Evolutionary conservation across 345 rosid species (phyloP).

Genomic region (Noccaea bulbosa): DNA sequence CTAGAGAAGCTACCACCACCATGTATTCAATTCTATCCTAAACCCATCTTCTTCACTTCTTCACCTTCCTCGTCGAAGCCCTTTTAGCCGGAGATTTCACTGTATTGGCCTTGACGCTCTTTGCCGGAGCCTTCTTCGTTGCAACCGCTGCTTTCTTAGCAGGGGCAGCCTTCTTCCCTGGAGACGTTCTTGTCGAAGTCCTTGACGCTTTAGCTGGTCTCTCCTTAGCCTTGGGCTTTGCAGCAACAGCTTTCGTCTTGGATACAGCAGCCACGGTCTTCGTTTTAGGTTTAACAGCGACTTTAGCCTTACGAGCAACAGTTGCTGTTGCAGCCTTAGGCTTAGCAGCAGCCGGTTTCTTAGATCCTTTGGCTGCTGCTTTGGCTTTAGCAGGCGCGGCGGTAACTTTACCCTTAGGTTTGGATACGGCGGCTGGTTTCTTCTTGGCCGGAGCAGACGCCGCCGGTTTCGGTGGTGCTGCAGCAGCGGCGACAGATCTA

Average conservation of each 20-base stretch:
- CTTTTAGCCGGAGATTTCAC: slow-evolving; percentile 68
- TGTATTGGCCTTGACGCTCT: slow-evolving; percentile 54
- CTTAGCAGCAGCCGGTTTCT: slow-evolving; percentile 25
- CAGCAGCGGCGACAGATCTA: slow-evolving; percentile 21
- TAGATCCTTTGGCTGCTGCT: slow-evolving; percentile 32
- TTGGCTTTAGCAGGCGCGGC: slow-evolving; percentile 44
- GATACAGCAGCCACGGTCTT: slow-evolving; percentile 38
- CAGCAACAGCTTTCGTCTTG: slow-evolving; percentile 50
- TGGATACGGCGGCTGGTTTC: slow-evolving; percentile 31
- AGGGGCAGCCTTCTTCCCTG: slow-evolving; percentile 59
- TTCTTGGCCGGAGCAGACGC: slow-evolving; percentile 41
- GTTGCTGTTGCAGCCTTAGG: background rate
- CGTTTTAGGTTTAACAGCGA: slow-evolving; percentile 40
- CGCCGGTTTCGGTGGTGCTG: slow-evolving; percentile 21
- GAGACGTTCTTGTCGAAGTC: slow-evolving; percentile 66
- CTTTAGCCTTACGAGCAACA: slow-evolving; percentile 32
- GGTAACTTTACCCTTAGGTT: slow-evolving; percentile 43
- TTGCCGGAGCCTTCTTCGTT: slow-evolving; percentile 56
- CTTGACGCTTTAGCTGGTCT: slow-evolving; percentile 68
- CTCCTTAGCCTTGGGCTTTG: slow-evolving; percentile 61
- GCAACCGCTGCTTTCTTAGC: slow-evolving; percentile 52
- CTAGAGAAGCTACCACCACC: slow-evolving; percentile 40
- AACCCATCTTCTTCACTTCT: slow-evolving; percentile 42
- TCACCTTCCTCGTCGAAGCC: slow-evolving; percentile 49
- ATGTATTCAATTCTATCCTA: slow-evolving; percentile 37